These are phyloP conservation scores for Kwoniella dejecticola DNA, from an alignment of 768 basidiomycete genomes.

Conservation along the genomic window DNA sequence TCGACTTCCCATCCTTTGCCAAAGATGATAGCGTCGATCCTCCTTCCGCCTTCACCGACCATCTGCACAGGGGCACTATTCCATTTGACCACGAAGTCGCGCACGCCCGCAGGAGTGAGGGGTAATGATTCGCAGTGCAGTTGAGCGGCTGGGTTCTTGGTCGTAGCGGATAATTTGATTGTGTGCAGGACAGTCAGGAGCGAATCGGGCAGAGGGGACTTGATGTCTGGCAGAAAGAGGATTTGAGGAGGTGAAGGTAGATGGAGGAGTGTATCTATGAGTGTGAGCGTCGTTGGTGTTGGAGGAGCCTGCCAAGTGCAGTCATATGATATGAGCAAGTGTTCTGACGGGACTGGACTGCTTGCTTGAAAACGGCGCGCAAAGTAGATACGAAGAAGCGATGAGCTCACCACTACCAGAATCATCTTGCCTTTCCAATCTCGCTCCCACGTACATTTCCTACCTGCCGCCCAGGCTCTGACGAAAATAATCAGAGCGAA, in stretches of 20 bases:
- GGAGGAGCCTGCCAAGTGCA: conserved; percentile 35
- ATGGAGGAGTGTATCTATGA: conserved; percentile 47
- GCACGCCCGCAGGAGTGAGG: conserved; percentile 33
- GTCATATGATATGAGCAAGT: too few species aligned
- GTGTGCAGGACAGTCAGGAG: conserved; percentile 52
- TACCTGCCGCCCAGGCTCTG: conserved; percentile 45
- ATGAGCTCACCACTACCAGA: conserved; percentile 44
- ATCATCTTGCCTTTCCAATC: conserved; percentile 57
- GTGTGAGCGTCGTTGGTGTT: conserved; percentile 40
- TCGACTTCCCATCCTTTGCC: conserved; percentile 50
- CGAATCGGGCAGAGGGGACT: conserved; percentile 46
- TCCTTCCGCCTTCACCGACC: conserved; percentile 44
- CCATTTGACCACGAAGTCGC: conserved; percentile 52
- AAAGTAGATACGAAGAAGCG: background rate
- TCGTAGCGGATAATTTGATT: conserved; percentile 38
- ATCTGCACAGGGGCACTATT: conserved; percentile 35
- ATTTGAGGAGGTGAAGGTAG: conserved; percentile 53
- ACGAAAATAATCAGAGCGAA: conserved; percentile 16
- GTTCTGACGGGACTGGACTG: too few species aligned
- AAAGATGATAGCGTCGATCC: conserved; percentile 53
- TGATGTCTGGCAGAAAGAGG: conserved; percentile 48
- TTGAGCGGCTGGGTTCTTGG: conserved; percentile 41
- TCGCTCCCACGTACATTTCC: conserved; percentile 50
- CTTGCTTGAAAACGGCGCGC: too few species aligned
- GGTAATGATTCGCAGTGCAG: conserved; percentile 52